Conservation (phyloP, 768 basidiomycete species). For the Fomitopsis serialis region DNA sequence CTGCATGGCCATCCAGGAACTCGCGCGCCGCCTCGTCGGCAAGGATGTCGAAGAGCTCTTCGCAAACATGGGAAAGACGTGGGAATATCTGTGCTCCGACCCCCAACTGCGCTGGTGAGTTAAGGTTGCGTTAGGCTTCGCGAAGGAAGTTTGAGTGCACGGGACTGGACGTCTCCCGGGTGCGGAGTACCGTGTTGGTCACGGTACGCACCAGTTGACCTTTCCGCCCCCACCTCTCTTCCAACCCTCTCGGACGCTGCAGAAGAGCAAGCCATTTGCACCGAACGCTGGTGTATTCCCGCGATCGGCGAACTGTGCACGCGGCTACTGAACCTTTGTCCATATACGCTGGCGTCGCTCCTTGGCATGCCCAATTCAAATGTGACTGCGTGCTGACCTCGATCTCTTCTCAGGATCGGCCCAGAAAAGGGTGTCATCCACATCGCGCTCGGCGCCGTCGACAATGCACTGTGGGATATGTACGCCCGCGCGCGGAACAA, state of each 20-base stretch:
- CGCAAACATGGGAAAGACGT: conserved; percentile 85
- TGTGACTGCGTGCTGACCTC: neutral
- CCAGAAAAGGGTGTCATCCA: conserved; percentile 96
- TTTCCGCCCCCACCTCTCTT: too few relatives aligned
- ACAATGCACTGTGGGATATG: conserved; percentile 95
- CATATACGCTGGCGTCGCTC: too few relatives aligned
- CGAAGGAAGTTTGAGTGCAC: neutral
- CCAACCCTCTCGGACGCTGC: too few relatives aligned
- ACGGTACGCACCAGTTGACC: neutral
- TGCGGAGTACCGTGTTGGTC: neutral
- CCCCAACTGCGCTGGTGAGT: conserved; percentile 85
- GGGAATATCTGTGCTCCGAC: conserved; percentile 84
- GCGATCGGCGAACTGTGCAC: too few relatives aligned
- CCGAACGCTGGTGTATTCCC: too few relatives aligned
- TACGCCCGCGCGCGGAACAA: conserved; percentile 75
- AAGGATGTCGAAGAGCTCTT: conserved; percentile 81
- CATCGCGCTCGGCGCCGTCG: conserved; percentile 81
- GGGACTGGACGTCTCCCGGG: neutral
- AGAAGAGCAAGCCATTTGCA: too few relatives aligned
- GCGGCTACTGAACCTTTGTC: too few relatives aligned
- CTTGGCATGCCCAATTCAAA: neutral
- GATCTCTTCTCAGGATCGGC: conserved; percentile 57
- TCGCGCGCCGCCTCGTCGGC: conserved; percentile 79
- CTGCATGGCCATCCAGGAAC: conserved; percentile 72
- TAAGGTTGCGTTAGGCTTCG: neutral